A percentile compares a stretch with the other conserved stretches of the same genome.
Conservation (phyloP, 768 basidiomycete genomes). For the Daedaleopsis sinensis region DNA sequence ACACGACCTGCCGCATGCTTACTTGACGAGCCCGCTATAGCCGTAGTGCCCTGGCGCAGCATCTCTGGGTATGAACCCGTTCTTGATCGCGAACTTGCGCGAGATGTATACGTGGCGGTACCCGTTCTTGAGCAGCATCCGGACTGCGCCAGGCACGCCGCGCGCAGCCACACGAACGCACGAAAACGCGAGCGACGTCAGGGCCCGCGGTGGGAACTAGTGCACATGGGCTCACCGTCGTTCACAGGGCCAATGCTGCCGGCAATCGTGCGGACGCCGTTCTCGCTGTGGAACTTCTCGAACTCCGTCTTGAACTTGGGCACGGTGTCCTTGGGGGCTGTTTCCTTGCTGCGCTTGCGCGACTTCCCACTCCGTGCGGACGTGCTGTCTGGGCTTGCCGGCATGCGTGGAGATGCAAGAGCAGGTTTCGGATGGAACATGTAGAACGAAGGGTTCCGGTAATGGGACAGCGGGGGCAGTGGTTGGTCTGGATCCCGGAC, state of each 20-base stretch:
- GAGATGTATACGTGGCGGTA: constrained; percentile 96
- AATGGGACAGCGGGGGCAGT: constrained; percentile 62
- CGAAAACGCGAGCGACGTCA: neutral
- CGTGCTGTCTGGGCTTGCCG: constrained; percentile 32
- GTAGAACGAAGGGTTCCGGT: constrained; percentile 74
- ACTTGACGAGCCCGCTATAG: constrained; percentile 86
- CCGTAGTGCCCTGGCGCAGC: constrained; percentile 91
- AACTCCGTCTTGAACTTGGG: constrained; percentile 77
- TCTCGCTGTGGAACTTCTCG: constrained; percentile 84
- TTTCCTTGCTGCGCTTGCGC: constrained; percentile 38
- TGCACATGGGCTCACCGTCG: constrained; percentile 57
- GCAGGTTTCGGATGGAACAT: constrained; percentile 43
- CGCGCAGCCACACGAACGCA: neutral
- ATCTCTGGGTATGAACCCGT: constrained; percentile 87
- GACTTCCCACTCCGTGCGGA: constrained; percentile 40
- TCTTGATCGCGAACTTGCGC: constrained; percentile 84
- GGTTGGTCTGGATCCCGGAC: constrained; percentile 62
- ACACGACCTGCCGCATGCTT: constrained; percentile 10
- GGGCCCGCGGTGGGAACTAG: neutral
- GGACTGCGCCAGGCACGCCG: constrained; percentile 49
- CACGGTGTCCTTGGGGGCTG: constrained; percentile 46
- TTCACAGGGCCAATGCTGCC: constrained; percentile 91
- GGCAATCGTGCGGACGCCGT: constrained; percentile 90
- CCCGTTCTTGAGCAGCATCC: constrained; percentile 92
- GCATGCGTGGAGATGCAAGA: constrained; percentile 32